These are phyloP conservation scores for Incumbomyces delicatus DNA, from an alignment of 2,329 filamentous ascomycete genomes.

Conservation along the genomic window DNA sequence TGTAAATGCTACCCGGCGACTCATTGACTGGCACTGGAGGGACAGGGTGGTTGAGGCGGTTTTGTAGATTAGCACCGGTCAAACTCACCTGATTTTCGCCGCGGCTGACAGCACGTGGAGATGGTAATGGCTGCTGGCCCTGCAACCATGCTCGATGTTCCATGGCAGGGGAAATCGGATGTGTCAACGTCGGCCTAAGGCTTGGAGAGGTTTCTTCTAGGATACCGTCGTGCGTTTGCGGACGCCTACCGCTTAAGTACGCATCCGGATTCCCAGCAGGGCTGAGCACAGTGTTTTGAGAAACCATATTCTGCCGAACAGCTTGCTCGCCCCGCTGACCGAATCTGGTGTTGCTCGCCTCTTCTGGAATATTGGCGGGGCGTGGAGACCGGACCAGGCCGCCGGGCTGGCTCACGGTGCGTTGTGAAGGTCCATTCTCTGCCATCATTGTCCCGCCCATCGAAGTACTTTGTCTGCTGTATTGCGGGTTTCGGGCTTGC, in stretches of 20 bases:
- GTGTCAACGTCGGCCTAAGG: not conserved
- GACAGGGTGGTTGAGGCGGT: slow-evolving; percentile 24
- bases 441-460: slow-evolving; percentile 4
- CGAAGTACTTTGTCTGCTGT: slow-evolving; percentile 1
- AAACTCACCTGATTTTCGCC: slow-evolving; percentile 16
- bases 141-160: slow-evolving; percentile 5
- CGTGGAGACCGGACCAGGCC: not conserved
- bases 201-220: not conserved
- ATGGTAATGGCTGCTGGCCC: slow-evolving; percentile 1
- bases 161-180: slow-evolving; percentile 8
- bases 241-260: slow-evolving; percentile 7
- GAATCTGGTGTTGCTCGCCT: not conserved
- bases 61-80: slow-evolving; percentile 24
- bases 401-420: slow-evolving; percentile 1
- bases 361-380: slow-evolving; percentile 2
- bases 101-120: not conserved
- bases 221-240: slow-evolving; percentile 12
- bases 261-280: not conserved
- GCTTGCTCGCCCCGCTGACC: not conserved
- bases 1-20: not conserved
- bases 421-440: not conserved
- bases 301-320: not conserved
- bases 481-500: not conserved
- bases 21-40: slow-evolving; percentile 16
- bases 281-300: not conserved